Evolutionary conservation across 2,329 filamentous ascomycete genomes (phyloP).

Genomic region (Talaromyces sp.): DNA sequence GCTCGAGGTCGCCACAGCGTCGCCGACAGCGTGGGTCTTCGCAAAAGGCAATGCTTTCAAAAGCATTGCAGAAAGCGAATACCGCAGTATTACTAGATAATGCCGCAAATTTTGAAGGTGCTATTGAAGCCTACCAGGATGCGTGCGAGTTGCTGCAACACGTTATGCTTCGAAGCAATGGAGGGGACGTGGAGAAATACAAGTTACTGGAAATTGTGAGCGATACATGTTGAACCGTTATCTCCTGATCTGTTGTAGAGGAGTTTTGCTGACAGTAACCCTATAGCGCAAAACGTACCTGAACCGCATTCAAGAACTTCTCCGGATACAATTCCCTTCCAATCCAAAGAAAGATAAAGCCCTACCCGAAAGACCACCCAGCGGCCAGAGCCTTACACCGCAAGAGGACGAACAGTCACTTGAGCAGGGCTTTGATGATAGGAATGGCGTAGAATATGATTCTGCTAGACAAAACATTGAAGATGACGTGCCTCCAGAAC

Average conservation of each 20-base stretch:
- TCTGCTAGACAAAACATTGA: background rate
- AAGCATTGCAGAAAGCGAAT: constrained; percentile 90
- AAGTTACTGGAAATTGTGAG: constrained; percentile 92
- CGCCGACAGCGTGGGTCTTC: constrained; percentile 50
- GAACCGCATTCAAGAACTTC: constrained; percentile 79
- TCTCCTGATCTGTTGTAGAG: background rate
- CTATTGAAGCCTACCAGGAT: constrained; percentile 83
- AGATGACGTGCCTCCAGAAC: background rate
- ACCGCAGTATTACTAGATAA: constrained; percentile 94
- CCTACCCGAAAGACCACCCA: constrained; percentile 65
- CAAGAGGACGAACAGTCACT: constrained; percentile 29
- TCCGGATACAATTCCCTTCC: constrained; percentile 57
- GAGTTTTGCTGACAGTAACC: constrained; percentile 17
- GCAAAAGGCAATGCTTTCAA: constrained; percentile 95
- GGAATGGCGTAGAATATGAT: background rate
- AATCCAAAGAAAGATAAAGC: constrained; percentile 60
- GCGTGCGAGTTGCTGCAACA: constrained; percentile 83
- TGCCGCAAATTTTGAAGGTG: constrained; percentile 88
- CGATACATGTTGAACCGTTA: constrained; percentile 20
- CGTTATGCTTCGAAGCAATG: constrained; percentile 78
- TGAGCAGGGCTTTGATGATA: constrained; percentile 41
- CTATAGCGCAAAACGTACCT: constrained; percentile 78
- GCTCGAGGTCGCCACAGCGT: constrained; percentile 21
- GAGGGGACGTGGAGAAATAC: constrained; percentile 71
- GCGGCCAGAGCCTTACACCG: constrained; percentile 36